These are phyloP conservation scores for Thinopyrum elongatum DNA, from an alignment of 176 grass and related monocot genomes.

Conservation along the genomic window DNA sequence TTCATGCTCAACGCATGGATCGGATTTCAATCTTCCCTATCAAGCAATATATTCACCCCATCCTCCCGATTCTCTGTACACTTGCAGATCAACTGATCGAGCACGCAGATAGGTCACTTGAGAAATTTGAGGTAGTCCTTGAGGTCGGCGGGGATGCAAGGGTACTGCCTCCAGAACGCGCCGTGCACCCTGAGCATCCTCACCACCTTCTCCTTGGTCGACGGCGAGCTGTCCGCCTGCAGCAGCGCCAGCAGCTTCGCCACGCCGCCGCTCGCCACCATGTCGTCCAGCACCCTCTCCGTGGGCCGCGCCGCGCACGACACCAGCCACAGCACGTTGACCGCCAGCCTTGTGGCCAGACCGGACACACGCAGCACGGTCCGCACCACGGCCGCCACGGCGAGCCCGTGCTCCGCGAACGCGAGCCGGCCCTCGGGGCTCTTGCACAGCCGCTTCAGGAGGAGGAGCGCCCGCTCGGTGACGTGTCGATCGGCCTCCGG, in stretches of 20 bases:
- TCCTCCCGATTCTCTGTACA: neutral
- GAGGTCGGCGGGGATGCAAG: constrained; percentile 67
- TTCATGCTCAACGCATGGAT: constrained; percentile 3
- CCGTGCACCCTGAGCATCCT: constrained; percentile 62
- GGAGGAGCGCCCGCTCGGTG: constrained; percentile 55
- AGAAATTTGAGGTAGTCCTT: constrained; percentile 52
- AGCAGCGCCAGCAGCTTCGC: constrained; percentile 58
- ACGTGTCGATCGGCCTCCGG: constrained; percentile 47
- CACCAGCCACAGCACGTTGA: constrained; percentile 68
- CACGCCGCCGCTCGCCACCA: constrained; percentile 46
- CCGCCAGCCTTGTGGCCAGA: constrained; percentile 51
- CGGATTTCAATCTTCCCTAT: neutral
- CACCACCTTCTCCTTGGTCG: constrained; percentile 64
- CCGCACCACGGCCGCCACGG: constrained; percentile 42
- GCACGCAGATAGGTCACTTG: constrained; percentile 3
- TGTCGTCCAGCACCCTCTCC: constrained; percentile 59
- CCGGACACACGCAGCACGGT: constrained; percentile 59
- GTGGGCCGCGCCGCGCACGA: constrained; percentile 33
- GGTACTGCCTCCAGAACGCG: constrained; percentile 62
- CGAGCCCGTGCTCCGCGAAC: constrained; percentile 63
- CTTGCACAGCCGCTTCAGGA: constrained; percentile 75
- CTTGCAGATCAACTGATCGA: neutral
- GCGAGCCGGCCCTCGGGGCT: constrained; percentile 65
- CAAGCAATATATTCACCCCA: neutral
- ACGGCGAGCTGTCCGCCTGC: constrained; percentile 47